Evolutionary conservation across 192 early-diverging fungal genomes (phyloP).

Genomic region (Mortierella antarctica): DNA sequence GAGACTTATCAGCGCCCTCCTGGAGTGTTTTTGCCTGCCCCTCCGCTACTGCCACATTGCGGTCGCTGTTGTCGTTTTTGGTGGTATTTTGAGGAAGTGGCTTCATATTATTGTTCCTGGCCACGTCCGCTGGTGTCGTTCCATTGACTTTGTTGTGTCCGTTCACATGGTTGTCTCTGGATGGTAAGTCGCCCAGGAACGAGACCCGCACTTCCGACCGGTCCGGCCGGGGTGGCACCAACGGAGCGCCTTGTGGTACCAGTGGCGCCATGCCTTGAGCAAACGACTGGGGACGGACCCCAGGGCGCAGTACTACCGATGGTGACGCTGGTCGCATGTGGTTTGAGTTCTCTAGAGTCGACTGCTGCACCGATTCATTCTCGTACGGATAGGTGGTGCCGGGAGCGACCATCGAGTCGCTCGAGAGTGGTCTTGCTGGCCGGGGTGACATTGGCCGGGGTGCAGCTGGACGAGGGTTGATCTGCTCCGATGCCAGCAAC

Average conservation of each 20-base stretch:
- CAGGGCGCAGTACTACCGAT: constrained; percentile 4
- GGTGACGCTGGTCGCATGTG: constrained; percentile 15
- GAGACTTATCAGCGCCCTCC: constrained; percentile 6
- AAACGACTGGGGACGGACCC: constrained; percentile 31
- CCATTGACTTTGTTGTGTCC: constrained; percentile 7
- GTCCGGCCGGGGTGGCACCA: constrained; percentile 38
- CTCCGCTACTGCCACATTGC: not conserved
- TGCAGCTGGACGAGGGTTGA: constrained; percentile 34
- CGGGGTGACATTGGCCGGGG: constrained; percentile 29
- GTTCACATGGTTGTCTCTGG: constrained; percentile 17
- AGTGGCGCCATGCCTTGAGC: constrained; percentile 28
- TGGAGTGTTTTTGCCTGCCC: not conserved
- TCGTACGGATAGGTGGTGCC: constrained; percentile 20
- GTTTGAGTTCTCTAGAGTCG: constrained; percentile 33
- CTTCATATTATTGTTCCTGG: not conserved
- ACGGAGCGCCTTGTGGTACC: constrained; percentile 15
- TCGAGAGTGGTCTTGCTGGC: constrained; percentile 31
- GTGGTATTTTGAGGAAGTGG: not conserved
- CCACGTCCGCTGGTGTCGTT: not conserved
- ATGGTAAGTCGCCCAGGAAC: constrained; percentile 24
- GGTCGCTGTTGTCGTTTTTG: constrained; percentile 7
- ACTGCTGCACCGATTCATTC: constrained; percentile 4
- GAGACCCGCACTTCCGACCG: constrained; percentile 29
- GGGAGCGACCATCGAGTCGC: constrained; percentile 44
- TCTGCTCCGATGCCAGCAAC: constrained; percentile 40